Evolutionary conservation across 371 early-diverging fungal species (phyloP).

Genomic region (Haplosporangium sp.): DNA sequence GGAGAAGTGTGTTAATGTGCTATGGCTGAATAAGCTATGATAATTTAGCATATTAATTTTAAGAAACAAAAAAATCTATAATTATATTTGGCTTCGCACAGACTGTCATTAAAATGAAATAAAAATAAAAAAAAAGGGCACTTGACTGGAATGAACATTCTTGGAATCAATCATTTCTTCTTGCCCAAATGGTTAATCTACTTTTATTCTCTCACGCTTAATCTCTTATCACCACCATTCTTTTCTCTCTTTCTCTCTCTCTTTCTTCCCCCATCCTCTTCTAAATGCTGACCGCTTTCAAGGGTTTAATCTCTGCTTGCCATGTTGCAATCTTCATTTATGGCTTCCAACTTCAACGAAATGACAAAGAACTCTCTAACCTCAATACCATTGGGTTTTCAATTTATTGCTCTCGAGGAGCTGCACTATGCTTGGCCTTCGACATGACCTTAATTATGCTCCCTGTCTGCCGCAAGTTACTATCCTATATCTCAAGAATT

Average conservation of each 20-base stretch:
- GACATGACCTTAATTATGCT: slow-evolving; percentile 76
- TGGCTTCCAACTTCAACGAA: slow-evolving; percentile 59
- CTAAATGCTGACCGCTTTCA: slow-evolving; percentile 31
- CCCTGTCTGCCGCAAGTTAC: slow-evolving; percentile 83
- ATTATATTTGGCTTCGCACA: no score
- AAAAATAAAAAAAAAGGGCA: no score
- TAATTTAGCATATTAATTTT: no score
- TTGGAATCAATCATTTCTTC: no score
- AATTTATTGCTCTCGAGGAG: slow-evolving; percentile 64
- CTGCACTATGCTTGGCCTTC: slow-evolving; percentile 64
- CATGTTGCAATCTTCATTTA: slow-evolving; percentile 58
- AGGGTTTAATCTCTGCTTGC: slow-evolving; percentile 25
- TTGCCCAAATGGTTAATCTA: background rate
- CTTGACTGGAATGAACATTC: no score
- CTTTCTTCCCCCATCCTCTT: background rate
- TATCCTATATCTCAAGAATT: slow-evolving; percentile 70
- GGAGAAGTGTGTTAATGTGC: no score
- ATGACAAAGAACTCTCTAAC: slow-evolving; percentile 59
- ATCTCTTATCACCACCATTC: background rate
- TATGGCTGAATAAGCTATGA: no score
- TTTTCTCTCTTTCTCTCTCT: background rate
- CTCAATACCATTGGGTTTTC: slow-evolving; percentile 60
- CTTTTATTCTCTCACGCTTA: background rate
- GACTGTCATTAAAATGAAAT: no score
- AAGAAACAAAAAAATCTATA: no score